These are phyloP conservation scores for Pulveroboletus sp. DNA, from an alignment of 768 basidiomycete species.

Conservation along the genomic window DNA sequence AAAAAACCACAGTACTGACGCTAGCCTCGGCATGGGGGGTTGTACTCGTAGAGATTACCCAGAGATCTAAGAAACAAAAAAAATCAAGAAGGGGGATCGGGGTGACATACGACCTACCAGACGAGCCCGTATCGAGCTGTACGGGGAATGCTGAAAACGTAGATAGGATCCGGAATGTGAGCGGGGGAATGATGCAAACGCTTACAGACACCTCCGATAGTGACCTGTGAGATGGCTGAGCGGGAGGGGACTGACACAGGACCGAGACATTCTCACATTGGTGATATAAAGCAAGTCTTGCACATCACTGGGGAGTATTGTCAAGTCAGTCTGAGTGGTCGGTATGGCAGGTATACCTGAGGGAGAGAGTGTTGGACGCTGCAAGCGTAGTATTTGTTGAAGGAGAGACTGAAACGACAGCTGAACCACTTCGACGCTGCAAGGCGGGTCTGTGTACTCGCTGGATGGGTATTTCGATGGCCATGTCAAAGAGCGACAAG, in stretches of 20 bases:
- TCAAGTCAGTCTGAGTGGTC: background rate
- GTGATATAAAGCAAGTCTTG: conserved; percentile 77
- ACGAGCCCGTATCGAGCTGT: conserved; percentile 81
- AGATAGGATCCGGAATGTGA: background rate
- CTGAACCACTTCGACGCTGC: conserved; percentile 35
- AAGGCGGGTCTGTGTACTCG: conserved; percentile 36
- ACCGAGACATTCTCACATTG: conserved; percentile 47
- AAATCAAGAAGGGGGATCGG: background rate
- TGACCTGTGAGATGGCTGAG: conserved; percentile 44
- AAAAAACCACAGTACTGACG: conserved; percentile 33
- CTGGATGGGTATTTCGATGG: conserved; percentile 45
- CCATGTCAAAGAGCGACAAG: conserved; percentile 25
- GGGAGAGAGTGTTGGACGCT: conserved; percentile 14
- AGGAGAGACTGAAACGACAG: conserved; percentile 18
- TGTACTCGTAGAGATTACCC: conserved; percentile 51
- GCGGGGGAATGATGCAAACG: background rate
- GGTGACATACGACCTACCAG: conserved; percentile 12
- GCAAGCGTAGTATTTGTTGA: conserved; percentile 9
- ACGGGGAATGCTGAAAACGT: conserved; percentile 53
- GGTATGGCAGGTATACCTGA: conserved; percentile 13
- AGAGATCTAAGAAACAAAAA: conserved; percentile 50
- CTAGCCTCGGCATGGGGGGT: conserved; percentile 46
- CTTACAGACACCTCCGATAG: conserved; percentile 58
- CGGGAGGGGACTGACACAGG: background rate
- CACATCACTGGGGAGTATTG: conserved; percentile 46